Percentiles rank a stretch among this genome's conserved stretches.
Evolutionary conservation across 768 basidiomycete species (phyloP).

Genomic region (Phallus indusiatus): DNA sequence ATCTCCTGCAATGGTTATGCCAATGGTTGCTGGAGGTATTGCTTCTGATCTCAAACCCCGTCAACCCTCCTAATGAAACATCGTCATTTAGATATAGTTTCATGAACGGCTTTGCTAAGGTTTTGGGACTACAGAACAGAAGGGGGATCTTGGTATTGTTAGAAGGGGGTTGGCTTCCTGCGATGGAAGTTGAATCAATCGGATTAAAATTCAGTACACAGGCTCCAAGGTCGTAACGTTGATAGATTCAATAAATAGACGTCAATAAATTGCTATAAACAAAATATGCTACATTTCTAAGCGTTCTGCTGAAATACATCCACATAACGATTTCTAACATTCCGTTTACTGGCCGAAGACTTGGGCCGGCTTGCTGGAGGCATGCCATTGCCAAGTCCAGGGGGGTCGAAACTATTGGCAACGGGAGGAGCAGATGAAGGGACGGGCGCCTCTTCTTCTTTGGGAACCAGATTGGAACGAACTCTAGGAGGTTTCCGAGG

Average conservation of each 20-base stretch:
- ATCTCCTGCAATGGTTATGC: no score
- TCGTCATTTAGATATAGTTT: no score
- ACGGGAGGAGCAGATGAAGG: slow-evolving; percentile 9
- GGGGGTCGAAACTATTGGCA: slow-evolving; percentile 15
- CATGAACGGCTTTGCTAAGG: no score
- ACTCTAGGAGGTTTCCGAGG: slow-evolving; percentile 44
- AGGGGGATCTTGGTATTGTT: neutral
- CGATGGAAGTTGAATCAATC: no score
- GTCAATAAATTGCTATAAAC: neutral
- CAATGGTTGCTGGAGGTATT: no score
- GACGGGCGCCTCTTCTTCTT: slow-evolving; percentile 24
- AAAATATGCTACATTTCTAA: slow-evolving; percentile 6
- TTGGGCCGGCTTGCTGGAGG: slow-evolving; percentile 42
- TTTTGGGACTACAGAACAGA: no score
- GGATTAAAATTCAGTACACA: no score
- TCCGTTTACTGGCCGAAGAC: slow-evolving; percentile 64
- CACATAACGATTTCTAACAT: slow-evolving; percentile 76
- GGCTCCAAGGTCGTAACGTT: no score
- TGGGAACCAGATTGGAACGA: slow-evolving; percentile 57
- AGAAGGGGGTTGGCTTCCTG: no score
- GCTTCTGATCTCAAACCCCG: no score
- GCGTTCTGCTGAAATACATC: slow-evolving; percentile 70
- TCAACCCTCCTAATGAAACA: no score
- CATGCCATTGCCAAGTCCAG: slow-evolving; percentile 19
- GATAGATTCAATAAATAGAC: no score